Evolutionary conservation across 306 rosid genomes (phyloP).

Genomic region (cucumber (Cucumis sativus)): Cucumber_9930_V3 NC_026659.2:10819001-10819500

Average conservation of each 20-base stretch:
- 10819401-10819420: constrained; percentile 49
- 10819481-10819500: constrained; percentile 24
- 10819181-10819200: neutral
- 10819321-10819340: constrained; percentile 4
- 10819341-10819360: neutral
- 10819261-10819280: neutral
- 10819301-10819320: neutral
- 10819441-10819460: constrained; percentile 30
- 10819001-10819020: neutral
- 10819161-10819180: neutral
- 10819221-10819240: neutral
- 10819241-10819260: neutral
- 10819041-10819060: neutral
- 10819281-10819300: neutral
- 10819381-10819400: constrained; percentile 9
- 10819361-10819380: neutral
- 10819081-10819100: constrained; percentile 1
- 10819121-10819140: neutral
- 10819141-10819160: neutral
- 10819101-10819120: no score
- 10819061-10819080: neutral
- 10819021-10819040: neutral
- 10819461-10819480: constrained; percentile 30
- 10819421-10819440: constrained; percentile 23
- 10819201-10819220: neutral